Evolutionary conservation across 108 stramenopile genomes (phyloP).

Genomic region (Discostella stelligeroides): DNA sequence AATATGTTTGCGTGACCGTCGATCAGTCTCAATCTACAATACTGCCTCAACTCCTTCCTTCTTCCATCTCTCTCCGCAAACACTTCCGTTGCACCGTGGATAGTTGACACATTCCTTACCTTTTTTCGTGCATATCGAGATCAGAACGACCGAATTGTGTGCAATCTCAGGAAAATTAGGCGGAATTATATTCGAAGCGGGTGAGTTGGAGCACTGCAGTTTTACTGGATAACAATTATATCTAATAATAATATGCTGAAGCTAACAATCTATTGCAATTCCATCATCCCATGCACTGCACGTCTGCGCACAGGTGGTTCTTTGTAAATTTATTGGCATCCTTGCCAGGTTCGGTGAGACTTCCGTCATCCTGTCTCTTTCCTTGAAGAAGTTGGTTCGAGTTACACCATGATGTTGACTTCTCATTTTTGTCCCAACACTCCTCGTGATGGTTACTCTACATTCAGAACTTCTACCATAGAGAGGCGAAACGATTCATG

Average conservation of each 20-base stretch:
- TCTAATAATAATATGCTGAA: too few species aligned
- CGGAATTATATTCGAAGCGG: conserved; percentile 47
- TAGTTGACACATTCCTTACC: conserved; percentile 52
- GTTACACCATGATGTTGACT: neutral
- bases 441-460: too few species aligned
- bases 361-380: neutral
- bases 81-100: neutral
- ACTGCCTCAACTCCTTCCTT: neutral
- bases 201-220: too few species aligned
- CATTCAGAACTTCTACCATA: neutral
- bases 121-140: conserved; percentile 51
- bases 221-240: too few species aligned
- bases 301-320: conserved; percentile 10
- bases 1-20: neutral
- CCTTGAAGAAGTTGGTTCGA: neutral
- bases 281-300: neutral
- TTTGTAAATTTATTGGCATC: conserved; percentile 27
- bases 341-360: conserved; percentile 19
- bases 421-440: neutral
- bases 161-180: conserved; percentile 18
- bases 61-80: neutral
- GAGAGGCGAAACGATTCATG: neutral
- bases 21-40: too few species aligned
- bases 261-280: neutral
- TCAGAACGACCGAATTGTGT: conserved; percentile 11